phyloP scores from a whole-genome alignment of 2,329 filamentous ascomycete genomes.

The Colletotrichum sp. region DNA sequence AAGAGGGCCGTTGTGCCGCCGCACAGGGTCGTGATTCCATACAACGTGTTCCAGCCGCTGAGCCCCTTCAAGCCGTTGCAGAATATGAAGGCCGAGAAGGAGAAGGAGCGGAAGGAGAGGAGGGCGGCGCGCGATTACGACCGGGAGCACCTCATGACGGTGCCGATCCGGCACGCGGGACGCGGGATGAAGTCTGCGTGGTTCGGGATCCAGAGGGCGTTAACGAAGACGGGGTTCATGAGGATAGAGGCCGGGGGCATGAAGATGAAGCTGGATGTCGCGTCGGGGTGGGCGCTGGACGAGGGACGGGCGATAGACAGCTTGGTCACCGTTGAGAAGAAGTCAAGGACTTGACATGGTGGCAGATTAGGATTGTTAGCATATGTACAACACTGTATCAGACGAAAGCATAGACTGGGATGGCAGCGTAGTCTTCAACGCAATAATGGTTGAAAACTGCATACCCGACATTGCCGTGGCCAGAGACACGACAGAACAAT shows the following conservation, averaged over 20 bases:
- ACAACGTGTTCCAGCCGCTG: constrained; percentile 34
- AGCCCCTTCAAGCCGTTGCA: constrained; percentile 25
- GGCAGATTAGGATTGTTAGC: neutral
- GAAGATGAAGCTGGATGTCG: constrained; percentile 63
- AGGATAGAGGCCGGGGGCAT: constrained; percentile 51
- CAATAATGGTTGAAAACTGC: neutral
- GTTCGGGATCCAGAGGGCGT: constrained; percentile 50
- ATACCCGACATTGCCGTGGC: neutral
- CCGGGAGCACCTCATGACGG: constrained; percentile 60
- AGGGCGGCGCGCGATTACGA: constrained; percentile 54
- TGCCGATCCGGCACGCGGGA: constrained; percentile 58
- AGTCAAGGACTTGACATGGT: neutral
- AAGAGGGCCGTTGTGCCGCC: constrained; percentile 47
- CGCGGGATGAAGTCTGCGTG: constrained; percentile 48
- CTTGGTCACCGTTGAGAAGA: constrained; percentile 38
- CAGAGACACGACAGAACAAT: neutral
- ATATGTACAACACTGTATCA: neutral
- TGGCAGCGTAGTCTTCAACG: neutral
- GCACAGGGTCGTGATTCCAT: constrained; percentile 39
- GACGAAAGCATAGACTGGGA: neutral
- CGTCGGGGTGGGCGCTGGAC: constrained; percentile 63
- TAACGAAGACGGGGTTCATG: constrained; percentile 63
- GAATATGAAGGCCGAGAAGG: constrained; percentile 26
- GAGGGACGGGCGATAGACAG: constrained; percentile 63
- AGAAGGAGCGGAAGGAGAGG: constrained; percentile 40